A percentile compares a stretch with the other conserved stretches of the same genome.
Evolutionary conservation across 805 yeast genomes (phyloP).

Genomic region (Wickerhamomyces tratensis): DNA sequence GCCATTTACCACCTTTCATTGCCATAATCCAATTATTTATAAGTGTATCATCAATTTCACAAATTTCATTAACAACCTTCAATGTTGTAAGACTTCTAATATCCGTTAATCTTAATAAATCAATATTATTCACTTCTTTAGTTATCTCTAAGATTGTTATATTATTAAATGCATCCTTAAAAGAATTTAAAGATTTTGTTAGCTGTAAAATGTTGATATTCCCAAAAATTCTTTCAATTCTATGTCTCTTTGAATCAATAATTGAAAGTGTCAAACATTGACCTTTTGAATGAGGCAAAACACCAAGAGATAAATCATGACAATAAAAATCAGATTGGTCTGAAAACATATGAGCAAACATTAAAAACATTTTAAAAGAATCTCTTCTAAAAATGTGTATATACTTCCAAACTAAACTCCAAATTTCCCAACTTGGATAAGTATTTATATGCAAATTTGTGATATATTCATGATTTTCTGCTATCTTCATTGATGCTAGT

Average conservation of each 20-base stretch:
- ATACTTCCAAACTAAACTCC: conserved; percentile 24
- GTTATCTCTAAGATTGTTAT: conserved; percentile 2
- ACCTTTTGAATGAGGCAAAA: neutral
- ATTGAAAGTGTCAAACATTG: conserved; percentile 5
- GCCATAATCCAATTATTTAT: conserved; percentile 15
- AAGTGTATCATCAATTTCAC: conserved; percentile 9
- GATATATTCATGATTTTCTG: conserved; percentile 10
- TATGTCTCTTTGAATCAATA: conserved; percentile 16
- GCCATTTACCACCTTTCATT: conserved; percentile 14
- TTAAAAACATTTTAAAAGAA: conserved; percentile 17
- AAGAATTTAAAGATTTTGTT: conserved; percentile 4
- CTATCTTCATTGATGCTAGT: conserved; percentile 17
- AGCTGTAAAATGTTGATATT: conserved; percentile 13
- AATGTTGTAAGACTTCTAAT: conserved; percentile 8
- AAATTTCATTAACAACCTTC: conserved; percentile 4
- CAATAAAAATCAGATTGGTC: conserved; percentile 6
- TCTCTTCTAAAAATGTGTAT: conserved; percentile 21
- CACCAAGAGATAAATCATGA: conserved; percentile 5
- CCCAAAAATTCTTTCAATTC: conserved; percentile 24
- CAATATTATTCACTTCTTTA: neutral
- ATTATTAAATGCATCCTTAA: conserved; percentile 7
- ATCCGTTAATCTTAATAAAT: neutral
- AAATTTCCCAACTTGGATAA: conserved; percentile 12
- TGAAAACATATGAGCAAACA: conserved; percentile 19
- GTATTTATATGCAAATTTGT: conserved; percentile 6